phyloP scores from a whole-genome alignment of 148 eudicot genomes.

The Chenopodium quinoa region DNA sequence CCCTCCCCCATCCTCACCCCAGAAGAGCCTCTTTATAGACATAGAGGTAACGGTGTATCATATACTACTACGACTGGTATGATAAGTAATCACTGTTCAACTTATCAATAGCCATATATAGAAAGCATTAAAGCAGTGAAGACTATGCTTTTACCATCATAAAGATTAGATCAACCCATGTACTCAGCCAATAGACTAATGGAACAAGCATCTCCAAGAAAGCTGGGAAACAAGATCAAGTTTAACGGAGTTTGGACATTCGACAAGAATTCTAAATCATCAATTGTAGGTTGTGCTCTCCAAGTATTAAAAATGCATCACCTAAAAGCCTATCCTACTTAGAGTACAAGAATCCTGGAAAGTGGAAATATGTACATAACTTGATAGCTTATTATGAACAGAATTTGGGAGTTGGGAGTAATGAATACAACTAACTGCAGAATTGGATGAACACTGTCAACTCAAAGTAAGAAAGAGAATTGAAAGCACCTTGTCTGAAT shows the following conservation, averaged over 20 bases:
- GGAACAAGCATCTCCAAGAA: not conserved
- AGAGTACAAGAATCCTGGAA: not conserved
- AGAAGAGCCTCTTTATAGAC: not conserved
- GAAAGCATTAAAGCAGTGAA: not conserved
- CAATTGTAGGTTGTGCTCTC: not conserved
- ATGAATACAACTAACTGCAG: not conserved
- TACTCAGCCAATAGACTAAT: not conserved
- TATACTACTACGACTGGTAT: not conserved
- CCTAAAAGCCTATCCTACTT: not conserved
- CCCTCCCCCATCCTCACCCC: not conserved
- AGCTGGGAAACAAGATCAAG: not conserved
- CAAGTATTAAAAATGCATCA: not conserved
- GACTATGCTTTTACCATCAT: not conserved
- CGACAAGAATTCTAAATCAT: no score
- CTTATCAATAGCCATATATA: not conserved
- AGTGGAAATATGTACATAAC: not conserved
- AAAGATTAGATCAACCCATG: not conserved
- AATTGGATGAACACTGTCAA: not conserved
- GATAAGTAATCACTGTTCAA: not conserved
- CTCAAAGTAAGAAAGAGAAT: not conserved
- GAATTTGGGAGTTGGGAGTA: not conserved
- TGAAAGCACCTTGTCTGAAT: conserved; percentile 55
- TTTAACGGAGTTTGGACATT: not conserved
- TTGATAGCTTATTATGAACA: not conserved
- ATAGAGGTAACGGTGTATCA: not conserved